phyloP scores from a whole-genome alignment of 176 grass and related monocot species.

The Lolium rigidum region DNA sequence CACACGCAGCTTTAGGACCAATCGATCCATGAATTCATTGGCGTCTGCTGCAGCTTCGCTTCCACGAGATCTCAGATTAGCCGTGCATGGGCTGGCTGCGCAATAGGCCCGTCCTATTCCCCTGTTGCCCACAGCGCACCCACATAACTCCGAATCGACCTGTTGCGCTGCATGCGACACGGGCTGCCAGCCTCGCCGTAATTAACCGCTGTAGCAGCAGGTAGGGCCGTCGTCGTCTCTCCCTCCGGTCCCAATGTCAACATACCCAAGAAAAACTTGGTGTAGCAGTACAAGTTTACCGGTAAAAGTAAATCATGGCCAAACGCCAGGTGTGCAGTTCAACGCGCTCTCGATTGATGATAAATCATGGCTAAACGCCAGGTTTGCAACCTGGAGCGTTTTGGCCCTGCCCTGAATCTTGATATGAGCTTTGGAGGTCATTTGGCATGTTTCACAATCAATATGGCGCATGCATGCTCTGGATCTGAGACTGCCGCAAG shows the following conservation, averaged over 20 bases:
- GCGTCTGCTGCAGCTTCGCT: slow-evolving; percentile 1
- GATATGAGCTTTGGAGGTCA: neutral
- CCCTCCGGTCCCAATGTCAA: neutral
- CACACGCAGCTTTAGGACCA: too few relatives aligned
- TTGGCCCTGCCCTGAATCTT: neutral
- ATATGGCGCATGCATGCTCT: slow-evolving; percentile 27
- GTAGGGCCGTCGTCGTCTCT: neutral
- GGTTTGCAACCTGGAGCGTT: neutral
- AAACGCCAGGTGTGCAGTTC: neutral
- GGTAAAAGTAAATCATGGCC: neutral
- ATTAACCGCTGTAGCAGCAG: neutral
- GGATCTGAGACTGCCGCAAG: neutral
- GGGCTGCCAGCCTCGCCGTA: slow-evolving; percentile 18
- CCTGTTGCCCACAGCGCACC: neutral
- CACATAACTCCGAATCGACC: slow-evolving; percentile 18
- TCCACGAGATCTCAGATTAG: neutral
- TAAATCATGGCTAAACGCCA: neutral
- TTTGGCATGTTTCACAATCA: neutral
- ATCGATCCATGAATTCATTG: neutral
- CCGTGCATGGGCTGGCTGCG: neutral
- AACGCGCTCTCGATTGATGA: too few relatives aligned
- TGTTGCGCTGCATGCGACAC: slow-evolving; percentile 20
- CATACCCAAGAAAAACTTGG: too few relatives aligned
- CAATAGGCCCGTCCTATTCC: neutral
- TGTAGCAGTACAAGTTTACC: neutral